Conservation (phyloP, 2,329 filamentous ascomycete species). For the Aphanocladium album region DNA sequence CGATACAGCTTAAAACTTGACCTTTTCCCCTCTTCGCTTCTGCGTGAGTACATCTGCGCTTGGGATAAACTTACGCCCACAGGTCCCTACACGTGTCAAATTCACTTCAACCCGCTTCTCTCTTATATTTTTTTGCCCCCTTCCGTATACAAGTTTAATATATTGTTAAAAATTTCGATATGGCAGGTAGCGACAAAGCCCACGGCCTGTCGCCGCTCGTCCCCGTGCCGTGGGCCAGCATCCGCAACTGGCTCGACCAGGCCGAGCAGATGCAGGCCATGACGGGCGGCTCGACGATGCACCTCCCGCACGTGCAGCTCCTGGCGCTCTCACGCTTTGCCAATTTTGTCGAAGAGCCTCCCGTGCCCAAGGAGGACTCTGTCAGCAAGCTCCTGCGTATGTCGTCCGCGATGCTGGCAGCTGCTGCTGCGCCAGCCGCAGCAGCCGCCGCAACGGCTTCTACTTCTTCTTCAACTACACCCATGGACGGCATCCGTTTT, state of each 20-base stretch:
- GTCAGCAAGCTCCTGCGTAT: constrained; percentile 26
- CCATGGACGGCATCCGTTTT: neutral
- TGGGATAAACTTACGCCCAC: neutral
- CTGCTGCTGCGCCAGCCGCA: neutral
- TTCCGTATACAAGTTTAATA: neutral
- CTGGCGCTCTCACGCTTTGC: constrained; percentile 38
- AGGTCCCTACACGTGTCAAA: too few species aligned
- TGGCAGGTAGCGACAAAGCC: neutral
- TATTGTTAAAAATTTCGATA: neutral
- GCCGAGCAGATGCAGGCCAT: constrained; percentile 33
- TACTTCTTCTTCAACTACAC: neutral
- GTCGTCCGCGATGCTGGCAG: neutral
- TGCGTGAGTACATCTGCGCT: neutral
- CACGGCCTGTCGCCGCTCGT: constrained; percentile 5
- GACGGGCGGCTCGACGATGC: constrained; percentile 16
- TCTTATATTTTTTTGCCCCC: neutral
- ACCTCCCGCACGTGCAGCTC: constrained; percentile 29
- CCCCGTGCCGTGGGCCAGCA: constrained; percentile 27
- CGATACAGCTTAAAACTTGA: too few species aligned
- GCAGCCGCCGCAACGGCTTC: neutral
- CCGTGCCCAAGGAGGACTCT: constrained; percentile 22
- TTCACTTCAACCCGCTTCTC: neutral
- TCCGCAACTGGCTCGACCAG: constrained; percentile 36
- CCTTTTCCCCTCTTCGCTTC: neutral
- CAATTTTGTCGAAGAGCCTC: constrained; percentile 23